phyloP scores from a whole-genome alignment of 2,329 filamentous ascomycete genomes.

The Trichophyton mentagrophytes region DNA sequence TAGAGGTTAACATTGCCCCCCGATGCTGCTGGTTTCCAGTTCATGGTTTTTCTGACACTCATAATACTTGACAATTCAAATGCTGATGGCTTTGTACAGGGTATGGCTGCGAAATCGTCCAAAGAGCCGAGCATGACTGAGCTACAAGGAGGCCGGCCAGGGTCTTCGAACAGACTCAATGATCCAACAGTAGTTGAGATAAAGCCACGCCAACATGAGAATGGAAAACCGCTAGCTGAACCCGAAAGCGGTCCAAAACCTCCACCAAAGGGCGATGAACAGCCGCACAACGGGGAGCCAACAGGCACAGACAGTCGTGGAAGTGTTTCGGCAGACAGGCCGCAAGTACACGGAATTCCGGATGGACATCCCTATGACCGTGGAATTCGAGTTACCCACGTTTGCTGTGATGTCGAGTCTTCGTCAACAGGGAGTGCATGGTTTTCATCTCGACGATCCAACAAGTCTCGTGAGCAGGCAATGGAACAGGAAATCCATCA shows the following conservation, averaged over 20 bases:
- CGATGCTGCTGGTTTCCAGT: neutral
- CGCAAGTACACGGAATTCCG: neutral
- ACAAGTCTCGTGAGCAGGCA: slow-evolving; percentile 1
- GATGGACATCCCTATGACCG: neutral
- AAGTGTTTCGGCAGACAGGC: neutral
- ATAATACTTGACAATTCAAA: neutral
- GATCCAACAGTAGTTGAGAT: neutral
- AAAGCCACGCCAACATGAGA: neutral
- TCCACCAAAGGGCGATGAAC: neutral
- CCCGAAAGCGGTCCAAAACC: neutral
- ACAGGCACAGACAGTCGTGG: neutral
- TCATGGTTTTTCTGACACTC: neutral
- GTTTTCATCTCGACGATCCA: neutral
- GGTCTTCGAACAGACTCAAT: neutral
- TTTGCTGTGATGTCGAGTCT: neutral
- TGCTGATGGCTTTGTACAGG: neutral
- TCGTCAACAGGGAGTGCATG: neutral
- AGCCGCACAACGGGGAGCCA: neutral
- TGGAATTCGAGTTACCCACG: neutral
- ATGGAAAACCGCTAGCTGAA: neutral
- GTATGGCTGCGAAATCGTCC: neutral
- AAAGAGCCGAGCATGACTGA: neutral
- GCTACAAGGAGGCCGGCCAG: neutral
- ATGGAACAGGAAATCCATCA: neutral
- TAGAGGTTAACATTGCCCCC: neutral